These are phyloP conservation scores for Capsella bursapastoris DNA, from an alignment of 345 rosid species.

Conservation along the genomic window DNA sequence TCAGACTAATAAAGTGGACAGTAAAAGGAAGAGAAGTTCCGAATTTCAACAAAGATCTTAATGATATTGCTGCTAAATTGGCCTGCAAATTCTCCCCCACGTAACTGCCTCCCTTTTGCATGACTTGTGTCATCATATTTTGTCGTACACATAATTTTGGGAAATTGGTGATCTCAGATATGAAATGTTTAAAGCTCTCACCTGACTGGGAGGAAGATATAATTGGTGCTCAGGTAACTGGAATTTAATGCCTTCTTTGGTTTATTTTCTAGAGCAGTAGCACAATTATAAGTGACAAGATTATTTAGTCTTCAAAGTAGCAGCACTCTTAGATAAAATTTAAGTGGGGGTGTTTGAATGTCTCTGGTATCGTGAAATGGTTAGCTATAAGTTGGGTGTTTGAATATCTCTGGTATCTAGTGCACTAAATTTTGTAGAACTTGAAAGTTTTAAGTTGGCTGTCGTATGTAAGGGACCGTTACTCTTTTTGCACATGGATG, in stretches of 20 bases:
- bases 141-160: slow-evolving; percentile 1
- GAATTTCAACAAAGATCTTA: slow-evolving; percentile 49
- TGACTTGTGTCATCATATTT: slow-evolving; percentile 5
- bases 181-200: neutral
- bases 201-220: neutral
- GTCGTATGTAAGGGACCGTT: neutral
- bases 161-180: neutral
- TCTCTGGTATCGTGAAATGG: too few relatives aligned
- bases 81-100: slow-evolving; percentile 37
- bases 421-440: neutral
- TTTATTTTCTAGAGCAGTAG: neutral
- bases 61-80: slow-evolving; percentile 47
- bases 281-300: neutral
- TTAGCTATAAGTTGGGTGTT: neutral
- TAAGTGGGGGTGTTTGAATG: neutral
- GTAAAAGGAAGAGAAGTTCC: slow-evolving; percentile 52
- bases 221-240: neutral
- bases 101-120: slow-evolving; percentile 4
- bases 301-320: neutral
- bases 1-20: slow-evolving; percentile 65
- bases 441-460: neutral
- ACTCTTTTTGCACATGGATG: neutral
- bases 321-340: neutral
- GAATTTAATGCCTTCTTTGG: neutral
- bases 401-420: neutral